Evolutionary conservation across 164 flowering plant genomes (phyloP).

Genomic region (Euptelea pleiosperma): DNA sequence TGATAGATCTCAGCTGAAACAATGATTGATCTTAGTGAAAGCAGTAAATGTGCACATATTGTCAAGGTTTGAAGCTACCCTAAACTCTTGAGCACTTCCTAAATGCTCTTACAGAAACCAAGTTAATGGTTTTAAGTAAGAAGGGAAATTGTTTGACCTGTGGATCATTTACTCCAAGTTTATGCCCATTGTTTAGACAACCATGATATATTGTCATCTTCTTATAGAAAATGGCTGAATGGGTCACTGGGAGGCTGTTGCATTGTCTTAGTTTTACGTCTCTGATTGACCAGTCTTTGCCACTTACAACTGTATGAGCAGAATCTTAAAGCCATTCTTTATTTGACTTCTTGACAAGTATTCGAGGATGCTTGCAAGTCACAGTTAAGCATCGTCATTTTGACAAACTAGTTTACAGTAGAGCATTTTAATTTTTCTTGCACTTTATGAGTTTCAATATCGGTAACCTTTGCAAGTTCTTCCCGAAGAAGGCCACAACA

Average conservation of each 20-base stretch:
- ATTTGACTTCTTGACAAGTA: slow-evolving; percentile 44
- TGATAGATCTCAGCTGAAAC: slow-evolving; percentile 85
- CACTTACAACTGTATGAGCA: neutral
- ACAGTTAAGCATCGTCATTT: slow-evolving; percentile 64
- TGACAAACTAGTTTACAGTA: neutral
- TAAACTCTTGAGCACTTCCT: neutral
- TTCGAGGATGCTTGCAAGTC: slow-evolving; percentile 99
- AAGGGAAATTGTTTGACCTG: neutral
- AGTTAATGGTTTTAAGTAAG: neutral
- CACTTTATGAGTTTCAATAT: neutral
- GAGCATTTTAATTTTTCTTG: neutral
- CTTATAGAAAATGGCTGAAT: no score
- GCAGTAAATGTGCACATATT: slow-evolving; percentile 89
- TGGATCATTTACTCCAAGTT: neutral
- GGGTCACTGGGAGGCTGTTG: no score
- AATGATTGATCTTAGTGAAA: slow-evolving; percentile 93
- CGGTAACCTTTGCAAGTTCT: slow-evolving; percentile 50
- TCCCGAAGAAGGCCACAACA: slow-evolving; percentile 72
- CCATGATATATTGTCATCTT: no score
- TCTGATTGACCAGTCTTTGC: neutral
- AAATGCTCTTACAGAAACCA: neutral
- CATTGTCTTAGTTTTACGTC: neutral
- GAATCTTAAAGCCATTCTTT: neutral
- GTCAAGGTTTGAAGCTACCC: slow-evolving; percentile 58
- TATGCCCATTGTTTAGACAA: neutral